Evolutionary conservation across 805 yeast genomes (phyloP), one percentile per base, ranked within the genome.

Genomic region (Wickerhamiella shivajii): DNA sequence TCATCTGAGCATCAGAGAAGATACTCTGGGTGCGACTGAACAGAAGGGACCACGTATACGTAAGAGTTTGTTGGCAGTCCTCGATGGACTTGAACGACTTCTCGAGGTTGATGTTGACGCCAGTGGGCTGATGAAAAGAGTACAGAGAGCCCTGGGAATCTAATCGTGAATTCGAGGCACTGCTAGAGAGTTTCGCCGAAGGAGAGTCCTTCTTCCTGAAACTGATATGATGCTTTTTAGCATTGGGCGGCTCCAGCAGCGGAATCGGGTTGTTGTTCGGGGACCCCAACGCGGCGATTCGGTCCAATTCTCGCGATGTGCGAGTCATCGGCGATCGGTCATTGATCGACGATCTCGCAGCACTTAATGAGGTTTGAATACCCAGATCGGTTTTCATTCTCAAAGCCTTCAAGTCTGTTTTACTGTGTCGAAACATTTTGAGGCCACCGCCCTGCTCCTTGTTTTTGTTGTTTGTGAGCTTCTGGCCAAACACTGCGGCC

Each of bases 11-110:
- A n/a, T 69, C 64, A 13, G 48, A 44, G 44, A 71, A 73, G 6
- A 73, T 40, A 1, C 74, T 67, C 16, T 59, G 46, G 0, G 66
- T 55, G 5, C 62, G 45, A 3, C 60, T 47, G 7, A 62, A 52
- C 1, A 73, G 50, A 6, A 66, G 48, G 2, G 60, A 46, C 72
- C 74, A 71, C 2, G 73, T 56, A 16, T 64, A 66, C 38, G 65
- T 69, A 3, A 68, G 33, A 7, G 56, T 50, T 19, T 55, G 51
- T 11, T 50, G 52, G 18, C 55, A 43, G 36, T 56, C 59, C 29
- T 57, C 63, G 17, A 43, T 42, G 26, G 48, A 45, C 37, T 41
- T 55, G 41, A 47, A 46, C 10, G 39, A 28, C 15, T 31, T 31
- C 5, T 31, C 34, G n/a, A 31, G 18, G 11, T 31, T 27, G 15